Conservation (phyloP, 2,329 filamentous ascomycete species). For the Penicillium digitatum region DNA sequence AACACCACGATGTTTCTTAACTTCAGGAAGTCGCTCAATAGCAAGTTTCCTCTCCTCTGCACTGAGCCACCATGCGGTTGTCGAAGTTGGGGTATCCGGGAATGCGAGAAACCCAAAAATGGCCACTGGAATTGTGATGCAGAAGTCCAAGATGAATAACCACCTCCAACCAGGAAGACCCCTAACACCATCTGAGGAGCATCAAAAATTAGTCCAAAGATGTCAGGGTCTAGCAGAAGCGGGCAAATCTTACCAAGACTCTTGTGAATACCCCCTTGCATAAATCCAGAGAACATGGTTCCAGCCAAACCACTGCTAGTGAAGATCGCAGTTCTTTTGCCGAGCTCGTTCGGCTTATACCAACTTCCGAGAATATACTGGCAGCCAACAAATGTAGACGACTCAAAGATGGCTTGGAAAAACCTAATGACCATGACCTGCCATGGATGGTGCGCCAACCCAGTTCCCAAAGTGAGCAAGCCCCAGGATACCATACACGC, state of each 20-base stretch:
- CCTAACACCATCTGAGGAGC: background rate
- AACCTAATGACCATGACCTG: background rate
- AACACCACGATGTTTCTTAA: background rate
- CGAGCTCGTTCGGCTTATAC: background rate
- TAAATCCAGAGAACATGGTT: background rate
- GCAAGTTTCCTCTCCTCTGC: background rate
- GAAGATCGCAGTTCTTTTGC: background rate
- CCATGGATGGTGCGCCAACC: background rate
- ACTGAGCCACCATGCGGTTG: background rate
- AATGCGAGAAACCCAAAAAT: background rate
- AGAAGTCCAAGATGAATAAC: background rate
- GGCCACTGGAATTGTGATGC: background rate
- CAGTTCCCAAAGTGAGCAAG: background rate
- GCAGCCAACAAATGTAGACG: background rate
- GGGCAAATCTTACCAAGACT: background rate
- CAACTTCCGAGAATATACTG: background rate
- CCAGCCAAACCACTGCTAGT: background rate
- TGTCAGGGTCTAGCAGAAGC: background rate
- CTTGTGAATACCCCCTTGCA: background rate
- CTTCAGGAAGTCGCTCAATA: background rate
- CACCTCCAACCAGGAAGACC: background rate
- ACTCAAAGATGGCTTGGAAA: background rate
- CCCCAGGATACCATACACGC: background rate
- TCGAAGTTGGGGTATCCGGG: background rate
- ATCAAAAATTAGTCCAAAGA: background rate